A percentile compares a stretch with the other conserved stretches of the same genome.
phyloP scores from a whole-genome alignment of 352 stramenopile genomes.

The Pythium brachiatum region DNA sequence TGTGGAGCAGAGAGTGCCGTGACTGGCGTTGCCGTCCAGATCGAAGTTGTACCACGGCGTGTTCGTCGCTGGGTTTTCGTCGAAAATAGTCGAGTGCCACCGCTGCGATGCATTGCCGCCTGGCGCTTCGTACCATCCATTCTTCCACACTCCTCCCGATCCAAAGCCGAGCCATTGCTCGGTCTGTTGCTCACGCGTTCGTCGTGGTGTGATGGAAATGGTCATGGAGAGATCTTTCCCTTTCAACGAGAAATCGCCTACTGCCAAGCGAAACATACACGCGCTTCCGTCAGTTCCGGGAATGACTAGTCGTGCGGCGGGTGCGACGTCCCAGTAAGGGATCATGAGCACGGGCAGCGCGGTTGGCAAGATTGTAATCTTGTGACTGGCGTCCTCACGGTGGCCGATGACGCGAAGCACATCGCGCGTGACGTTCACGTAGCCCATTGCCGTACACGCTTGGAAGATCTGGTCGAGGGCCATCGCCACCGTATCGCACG shows the following conservation, averaged over 20 bases:
- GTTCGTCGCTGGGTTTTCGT: background rate
- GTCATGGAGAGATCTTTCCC: background rate
- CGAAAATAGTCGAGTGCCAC: constrained; percentile 36
- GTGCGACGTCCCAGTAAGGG: constrained; percentile 36
- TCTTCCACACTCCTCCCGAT: constrained; percentile 20
- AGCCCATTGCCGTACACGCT: constrained; percentile 8
- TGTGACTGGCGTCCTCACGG: constrained; percentile 14
- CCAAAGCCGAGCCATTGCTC: constrained; percentile 6
- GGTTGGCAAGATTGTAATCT: constrained; percentile 21
- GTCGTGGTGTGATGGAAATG: background rate
- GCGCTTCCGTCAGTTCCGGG: constrained; percentile 35
- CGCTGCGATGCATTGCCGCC: too few species aligned
- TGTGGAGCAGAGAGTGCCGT: background rate
- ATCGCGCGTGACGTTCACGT: constrained; percentile 18
- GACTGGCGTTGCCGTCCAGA: background rate
- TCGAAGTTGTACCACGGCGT: background rate
- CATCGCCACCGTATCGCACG: background rate
- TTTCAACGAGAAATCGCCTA: background rate
- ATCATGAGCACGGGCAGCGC: constrained; percentile 36
- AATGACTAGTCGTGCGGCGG: constrained; percentile 25
- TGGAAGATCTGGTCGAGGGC: constrained; percentile 5
- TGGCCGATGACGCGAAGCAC: constrained; percentile 4
- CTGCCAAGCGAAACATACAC: constrained; percentile 31
- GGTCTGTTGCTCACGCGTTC: background rate
- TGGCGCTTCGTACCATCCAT: constrained; percentile 44